Conservation (phyloP, 768 basidiomycete species). For the Leccinum olivaceopallidum region DNA sequence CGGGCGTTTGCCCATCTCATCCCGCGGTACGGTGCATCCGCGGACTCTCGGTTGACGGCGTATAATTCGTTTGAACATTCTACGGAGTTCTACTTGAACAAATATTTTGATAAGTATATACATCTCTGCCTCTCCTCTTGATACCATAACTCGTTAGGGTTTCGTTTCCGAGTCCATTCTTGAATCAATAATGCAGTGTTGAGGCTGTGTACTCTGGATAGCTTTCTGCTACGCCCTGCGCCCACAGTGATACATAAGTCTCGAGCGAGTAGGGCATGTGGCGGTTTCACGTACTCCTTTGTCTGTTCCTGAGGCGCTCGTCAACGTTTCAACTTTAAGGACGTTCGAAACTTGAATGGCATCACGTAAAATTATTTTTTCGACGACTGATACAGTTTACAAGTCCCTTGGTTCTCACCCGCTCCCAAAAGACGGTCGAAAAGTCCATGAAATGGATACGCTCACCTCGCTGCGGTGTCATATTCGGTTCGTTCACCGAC, state of each 20-base stretch:
- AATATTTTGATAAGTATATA: neutral
- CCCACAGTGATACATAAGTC: no score
- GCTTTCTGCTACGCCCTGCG: no score
- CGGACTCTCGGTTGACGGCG: neutral
- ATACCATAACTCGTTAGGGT: no score
- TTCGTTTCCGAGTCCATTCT: no score
- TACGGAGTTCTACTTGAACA: neutral
- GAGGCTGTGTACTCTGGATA: neutral
- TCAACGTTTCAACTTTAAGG: no score
- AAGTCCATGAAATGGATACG: neutral
- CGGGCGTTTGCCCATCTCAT: neutral
- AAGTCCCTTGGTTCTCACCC: neutral
- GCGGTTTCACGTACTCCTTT: no score
- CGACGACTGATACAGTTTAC: neutral
- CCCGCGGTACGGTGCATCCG: neutral
- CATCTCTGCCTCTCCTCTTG: neutral
- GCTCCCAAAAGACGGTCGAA: neutral
- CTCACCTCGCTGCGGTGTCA: neutral
- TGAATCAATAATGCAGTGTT: neutral
- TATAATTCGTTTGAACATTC: constrained; percentile 1
- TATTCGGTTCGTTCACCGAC: neutral
- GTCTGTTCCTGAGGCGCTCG: no score
- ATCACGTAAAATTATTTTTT: neutral
- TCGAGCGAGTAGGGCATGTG: no score
- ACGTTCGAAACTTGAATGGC: no score